Percentiles rank a stretch among this genome's conserved stretches.
phyloP scores from a whole-genome alignment of 1,139 yeast genomes.

The Geotrichum histeridarum region DNA sequence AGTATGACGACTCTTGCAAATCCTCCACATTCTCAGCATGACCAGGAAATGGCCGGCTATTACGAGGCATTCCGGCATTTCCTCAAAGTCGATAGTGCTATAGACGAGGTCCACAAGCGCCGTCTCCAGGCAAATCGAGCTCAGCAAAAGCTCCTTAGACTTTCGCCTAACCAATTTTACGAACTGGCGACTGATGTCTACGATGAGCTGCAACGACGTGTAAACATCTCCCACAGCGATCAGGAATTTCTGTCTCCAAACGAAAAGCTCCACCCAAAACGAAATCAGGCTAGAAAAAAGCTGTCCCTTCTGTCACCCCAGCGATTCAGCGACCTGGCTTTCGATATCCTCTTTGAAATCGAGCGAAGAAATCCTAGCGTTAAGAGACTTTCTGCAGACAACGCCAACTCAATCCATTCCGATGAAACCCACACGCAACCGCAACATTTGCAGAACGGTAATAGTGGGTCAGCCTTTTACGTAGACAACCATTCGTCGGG shows the following conservation, averaged over 20 bases:
- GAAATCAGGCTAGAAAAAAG: constrained; percentile 94
- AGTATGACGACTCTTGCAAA: neutral
- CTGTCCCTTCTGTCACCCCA: constrained; percentile 76
- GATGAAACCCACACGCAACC: neutral
- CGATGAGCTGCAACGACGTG: constrained; percentile 79
- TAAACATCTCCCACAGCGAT: constrained; percentile 39
- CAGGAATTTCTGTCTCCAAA: constrained; percentile 65
- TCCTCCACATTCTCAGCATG: neutral
- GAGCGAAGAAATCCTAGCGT: constrained; percentile 51
- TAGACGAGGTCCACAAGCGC: constrained; percentile 14
- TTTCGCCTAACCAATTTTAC: constrained; percentile 74
- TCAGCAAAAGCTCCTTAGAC: constrained; percentile 73
- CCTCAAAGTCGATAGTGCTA: constrained; percentile 17
- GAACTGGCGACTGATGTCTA: constrained; percentile 90
- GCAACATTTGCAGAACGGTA: neutral
- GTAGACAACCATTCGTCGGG: neutral
- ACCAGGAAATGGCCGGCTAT: constrained; percentile 6
- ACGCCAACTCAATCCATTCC: neutral
- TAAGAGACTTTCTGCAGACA: neutral
- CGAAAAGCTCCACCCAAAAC: constrained; percentile 76
- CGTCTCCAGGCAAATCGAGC: constrained; percentile 50
- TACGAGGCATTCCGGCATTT: constrained; percentile 17
- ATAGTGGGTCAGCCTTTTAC: neutral
- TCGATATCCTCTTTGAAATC: constrained; percentile 83
- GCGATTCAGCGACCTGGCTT: constrained; percentile 83